phyloP scores from a whole-genome alignment of 192 early-diverging fungal genomes.

The Backusella sp. region DNA sequence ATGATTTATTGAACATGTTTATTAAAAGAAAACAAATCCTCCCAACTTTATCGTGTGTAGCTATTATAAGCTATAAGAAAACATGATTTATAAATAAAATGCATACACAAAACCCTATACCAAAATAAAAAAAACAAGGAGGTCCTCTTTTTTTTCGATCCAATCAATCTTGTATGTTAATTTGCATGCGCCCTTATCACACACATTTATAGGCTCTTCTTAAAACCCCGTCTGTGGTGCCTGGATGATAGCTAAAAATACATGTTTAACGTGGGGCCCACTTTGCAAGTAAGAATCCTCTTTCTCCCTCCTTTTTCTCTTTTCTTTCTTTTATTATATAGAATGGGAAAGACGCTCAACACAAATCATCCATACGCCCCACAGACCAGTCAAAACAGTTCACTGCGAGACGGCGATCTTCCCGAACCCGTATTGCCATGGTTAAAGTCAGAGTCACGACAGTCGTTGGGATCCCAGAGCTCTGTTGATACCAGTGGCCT shows the following conservation, averaged over 20 bases:
- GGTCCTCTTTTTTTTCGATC: neutral
- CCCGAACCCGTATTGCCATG: constrained; percentile 31
- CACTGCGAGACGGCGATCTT: neutral
- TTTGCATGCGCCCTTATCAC: neutral
- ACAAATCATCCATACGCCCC: neutral
- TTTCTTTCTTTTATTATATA: constrained; percentile 7
- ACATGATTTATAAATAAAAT: neutral
- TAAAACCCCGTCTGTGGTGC: neutral
- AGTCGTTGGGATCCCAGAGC: neutral
- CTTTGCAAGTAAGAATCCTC: neutral
- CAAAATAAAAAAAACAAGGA: neutral
- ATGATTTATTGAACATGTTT: neutral
- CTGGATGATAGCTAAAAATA: neutral
- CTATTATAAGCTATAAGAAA: neutral
- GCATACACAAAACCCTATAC: neutral
- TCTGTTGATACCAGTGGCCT: constrained; percentile 19
- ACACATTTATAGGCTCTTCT: neutral
- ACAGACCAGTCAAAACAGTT: constrained; percentile 2
- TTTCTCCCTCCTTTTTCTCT: constrained; percentile 4
- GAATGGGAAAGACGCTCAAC: neutral
- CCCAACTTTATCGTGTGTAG: neutral
- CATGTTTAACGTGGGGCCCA: neutral
- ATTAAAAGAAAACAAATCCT: neutral
- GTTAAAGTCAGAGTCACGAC: constrained; percentile 19
- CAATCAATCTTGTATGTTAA: neutral